Evolutionary conservation across 306 rosid species (phyloP), one percentile per base, ranked within the genome.

Genomic region (Argentina anserina): DNA sequence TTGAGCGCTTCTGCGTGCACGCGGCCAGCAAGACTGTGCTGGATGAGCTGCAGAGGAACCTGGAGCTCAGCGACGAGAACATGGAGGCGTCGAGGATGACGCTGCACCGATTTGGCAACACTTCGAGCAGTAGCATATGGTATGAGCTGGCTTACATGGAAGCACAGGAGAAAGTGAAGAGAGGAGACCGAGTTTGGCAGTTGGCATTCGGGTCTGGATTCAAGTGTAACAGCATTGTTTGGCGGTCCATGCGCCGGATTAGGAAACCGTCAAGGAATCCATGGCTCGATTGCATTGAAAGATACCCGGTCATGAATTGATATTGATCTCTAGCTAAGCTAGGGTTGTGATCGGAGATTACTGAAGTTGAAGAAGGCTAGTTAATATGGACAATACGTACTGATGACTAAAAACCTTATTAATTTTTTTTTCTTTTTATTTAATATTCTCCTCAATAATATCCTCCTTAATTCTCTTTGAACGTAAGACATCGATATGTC

Each of bases 61-160:
- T 94, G 2, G 98, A 92, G 76, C 80, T 94, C 7, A 91, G 90
- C 52, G 94, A 86, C 34, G 82, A 77, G 72, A 92, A 94, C 86
- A 81, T 94, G 83, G 98, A 94, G 26, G 90, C 98, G 0, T 94
- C 98, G 0, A 80, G 92, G 60, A 88, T 91, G 98, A 94, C 97
- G 1, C 66, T 91, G 65, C 90, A 91, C 45, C 88, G 98, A 1
- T 94, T 94, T 49, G 98, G 98, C 11, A 94, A 94, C 91, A 91
- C 98, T 0, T 94, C 98, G 8, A 91, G 97, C 76, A 94, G 97
- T 80, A 91, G 97, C 77, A 91, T 94, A 21, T 94, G 98, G 98
- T 94, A 94, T 71, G 92, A 94, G 67, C 59, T 94, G 56, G 96
- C 98, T 62, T 91, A 94, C 81, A 86, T 94, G 86, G 97, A 94